These are phyloP conservation scores for Rhododendron mucronatum DNA, from an alignment of 148 eudicot genomes.

Conservation along the genomic window DNA sequence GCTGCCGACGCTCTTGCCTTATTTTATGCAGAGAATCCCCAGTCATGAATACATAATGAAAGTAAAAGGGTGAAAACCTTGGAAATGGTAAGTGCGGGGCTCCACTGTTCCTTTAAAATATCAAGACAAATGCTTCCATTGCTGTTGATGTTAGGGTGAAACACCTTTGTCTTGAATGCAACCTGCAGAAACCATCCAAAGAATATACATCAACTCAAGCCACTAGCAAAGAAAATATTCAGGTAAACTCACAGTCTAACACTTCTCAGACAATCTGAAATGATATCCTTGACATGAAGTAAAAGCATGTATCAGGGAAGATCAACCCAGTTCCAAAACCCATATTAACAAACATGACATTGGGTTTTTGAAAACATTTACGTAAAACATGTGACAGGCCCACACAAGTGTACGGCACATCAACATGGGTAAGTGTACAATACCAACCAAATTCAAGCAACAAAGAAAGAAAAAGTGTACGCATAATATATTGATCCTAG, in stretches of 20 bases:
- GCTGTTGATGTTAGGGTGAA: slow-evolving; percentile 52
- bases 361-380: neutral
- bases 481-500: neutral
- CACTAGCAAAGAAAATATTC: neutral
- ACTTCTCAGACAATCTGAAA: neutral
- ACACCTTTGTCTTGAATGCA: slow-evolving; percentile 48
- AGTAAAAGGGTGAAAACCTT: slow-evolving; percentile 30
- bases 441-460: neutral
- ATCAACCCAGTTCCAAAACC: neutral
- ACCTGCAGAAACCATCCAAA: slow-evolving; percentile 26
- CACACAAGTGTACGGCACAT: neutral
- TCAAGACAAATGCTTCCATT: slow-evolving; percentile 59
- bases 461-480: neutral
- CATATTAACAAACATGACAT: neutral
- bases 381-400: neutral
- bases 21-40: neutral
- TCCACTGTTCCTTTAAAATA: slow-evolving; percentile 55
- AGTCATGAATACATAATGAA: neutral
- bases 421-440: neutral
- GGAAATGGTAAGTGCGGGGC: slow-evolving; percentile 51
- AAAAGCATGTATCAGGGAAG: neutral
- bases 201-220: neutral
- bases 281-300: neutral
- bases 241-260: neutral
- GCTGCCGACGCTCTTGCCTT: neutral